Evolutionary conservation across 148 eudicot genomes (phyloP).

Genomic region (Simmondsia chinensis): DNA sequence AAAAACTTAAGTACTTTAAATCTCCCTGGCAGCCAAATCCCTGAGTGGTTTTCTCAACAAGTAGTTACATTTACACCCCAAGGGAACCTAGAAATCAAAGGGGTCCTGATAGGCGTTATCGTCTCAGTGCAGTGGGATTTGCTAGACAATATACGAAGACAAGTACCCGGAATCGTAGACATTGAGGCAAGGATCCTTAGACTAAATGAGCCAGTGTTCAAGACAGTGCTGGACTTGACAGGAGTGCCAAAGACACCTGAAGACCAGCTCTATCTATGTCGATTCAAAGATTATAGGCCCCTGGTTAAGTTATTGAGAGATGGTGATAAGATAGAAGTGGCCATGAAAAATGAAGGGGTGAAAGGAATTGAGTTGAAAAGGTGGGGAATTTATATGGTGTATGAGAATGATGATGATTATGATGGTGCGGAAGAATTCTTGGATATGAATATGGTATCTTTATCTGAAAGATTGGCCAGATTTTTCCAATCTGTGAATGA

Average conservation of each 20-base stretch:
- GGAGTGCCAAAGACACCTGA: constrained; percentile 9
- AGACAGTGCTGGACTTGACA: no score
- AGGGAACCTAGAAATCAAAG: neutral
- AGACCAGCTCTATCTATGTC: constrained; percentile 7
- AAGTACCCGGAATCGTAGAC: no score
- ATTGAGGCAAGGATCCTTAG: no score
- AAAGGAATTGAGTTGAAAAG: neutral
- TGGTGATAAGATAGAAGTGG: constrained; percentile 4
- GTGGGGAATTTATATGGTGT: constrained; percentile 7
- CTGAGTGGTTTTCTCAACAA: constrained; percentile 5
- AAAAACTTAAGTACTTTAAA: neutral
- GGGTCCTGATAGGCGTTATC: constrained; percentile 1
- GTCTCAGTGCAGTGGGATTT: constrained; percentile 1
- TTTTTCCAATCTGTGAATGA: constrained; percentile 1
- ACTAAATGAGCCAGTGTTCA: no score
- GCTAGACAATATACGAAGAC: neutral
- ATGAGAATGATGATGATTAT: constrained; percentile 6
- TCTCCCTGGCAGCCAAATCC: constrained; percentile 3
- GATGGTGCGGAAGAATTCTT: constrained; percentile 5
- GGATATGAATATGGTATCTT: neutral
- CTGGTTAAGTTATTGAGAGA: neutral
- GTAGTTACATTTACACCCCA: neutral
- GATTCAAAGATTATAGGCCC: neutral
- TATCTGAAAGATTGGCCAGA: neutral
- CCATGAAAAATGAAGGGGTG: neutral